Evolutionary conservation across 2,329 filamentous ascomycete species (phyloP), one percentile per base, ranked within the genome.

Genomic region (Penicillium palitans): DNA sequence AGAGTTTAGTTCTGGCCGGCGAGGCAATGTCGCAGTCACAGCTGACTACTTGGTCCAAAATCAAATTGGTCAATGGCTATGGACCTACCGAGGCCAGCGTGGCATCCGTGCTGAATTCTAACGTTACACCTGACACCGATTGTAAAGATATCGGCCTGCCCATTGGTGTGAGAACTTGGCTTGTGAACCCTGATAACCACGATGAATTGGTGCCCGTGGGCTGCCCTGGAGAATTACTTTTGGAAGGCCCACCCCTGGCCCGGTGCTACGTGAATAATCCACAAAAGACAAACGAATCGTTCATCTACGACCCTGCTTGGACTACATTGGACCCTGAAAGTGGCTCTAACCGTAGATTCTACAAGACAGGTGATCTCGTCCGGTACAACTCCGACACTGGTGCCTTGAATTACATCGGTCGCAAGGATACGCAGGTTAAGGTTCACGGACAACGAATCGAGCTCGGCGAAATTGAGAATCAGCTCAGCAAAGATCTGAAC

Each of bases 361-460:
- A 78, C 61, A 76, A 76, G 60, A 77, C 75, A 12, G 75, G 75
- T 8, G 75, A 78, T 59, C 55, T 78, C 51, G 75, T 73, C 55
- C 68, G 74, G 33, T 75, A 75, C 48, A 76, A 74, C 44, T 72
- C 71, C 0, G 70, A 74, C 25, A 58, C 61, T 40, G 74, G 74
- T 27, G 69, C 73, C 3, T 61, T 76, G n/a, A 71, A 68, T 13
- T 76, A 74, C 60, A 58, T 87, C 40, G 86, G 86, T 17, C 80
- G 88, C 49, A 87, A 86, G 63, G 87, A 90, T 65, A 82, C 82
- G n/a, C 87, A 87, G 70, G 83, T 88, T 55, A 90, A 90, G 72
- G 74, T 90, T 29, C 79, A 81, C 12, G 90, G 89, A 27, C 87
- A 84, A 62, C 78, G 87, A 55, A 82, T 88, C 52, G 89, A 87